phyloP scores from a whole-genome alignment of 805 yeast species.

The Nakazawaea anatomiae region DNA sequence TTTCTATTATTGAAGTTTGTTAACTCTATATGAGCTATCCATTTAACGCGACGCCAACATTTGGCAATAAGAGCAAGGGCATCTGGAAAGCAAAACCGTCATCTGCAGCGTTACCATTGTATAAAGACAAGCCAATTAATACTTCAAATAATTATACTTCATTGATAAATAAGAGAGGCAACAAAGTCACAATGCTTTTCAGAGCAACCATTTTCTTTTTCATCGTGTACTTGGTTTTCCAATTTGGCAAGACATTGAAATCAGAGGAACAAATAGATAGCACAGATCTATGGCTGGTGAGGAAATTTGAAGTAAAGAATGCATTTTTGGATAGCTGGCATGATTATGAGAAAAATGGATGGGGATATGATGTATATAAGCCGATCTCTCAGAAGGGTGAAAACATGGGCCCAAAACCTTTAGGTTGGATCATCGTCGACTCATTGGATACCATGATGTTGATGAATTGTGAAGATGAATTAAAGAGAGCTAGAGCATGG shows the following conservation, averaged over 20 bases:
- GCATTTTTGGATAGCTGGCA: conserved; percentile 75
- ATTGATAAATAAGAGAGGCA: conserved; percentile 6
- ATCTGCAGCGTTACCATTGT: conserved; percentile 35
- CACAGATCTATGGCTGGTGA: conserved; percentile 35
- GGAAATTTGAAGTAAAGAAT: conserved; percentile 53
- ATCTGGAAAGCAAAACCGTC: conserved; percentile 14
- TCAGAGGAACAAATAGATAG: conserved; percentile 1
- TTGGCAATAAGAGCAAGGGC: conserved; percentile 7
- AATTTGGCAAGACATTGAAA: conserved; percentile 9
- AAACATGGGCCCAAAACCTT: conserved; percentile 74
- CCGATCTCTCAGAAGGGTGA: conserved; percentile 60
- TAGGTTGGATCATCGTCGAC: conserved; percentile 94
- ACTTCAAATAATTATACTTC: conserved; percentile 12
- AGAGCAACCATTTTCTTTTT: conserved; percentile 39
- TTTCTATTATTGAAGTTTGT: too few species aligned
- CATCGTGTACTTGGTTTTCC: conserved; percentile 26
- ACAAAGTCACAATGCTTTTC: conserved; percentile 30
- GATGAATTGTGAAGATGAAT: conserved; percentile 65
- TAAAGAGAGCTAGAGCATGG: conserved; percentile 66
- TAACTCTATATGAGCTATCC: conserved; percentile 7
- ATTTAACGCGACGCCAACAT: conserved; percentile 7
- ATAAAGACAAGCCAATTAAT: conserved; percentile 45
- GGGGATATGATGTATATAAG: conserved; percentile 77
- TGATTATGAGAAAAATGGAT: conserved; percentile 67
- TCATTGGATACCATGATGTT: conserved; percentile 75